phyloP scores from a whole-genome alignment of 2,329 filamentous ascomycete species.

The Metarhizium brunneum region DNA sequence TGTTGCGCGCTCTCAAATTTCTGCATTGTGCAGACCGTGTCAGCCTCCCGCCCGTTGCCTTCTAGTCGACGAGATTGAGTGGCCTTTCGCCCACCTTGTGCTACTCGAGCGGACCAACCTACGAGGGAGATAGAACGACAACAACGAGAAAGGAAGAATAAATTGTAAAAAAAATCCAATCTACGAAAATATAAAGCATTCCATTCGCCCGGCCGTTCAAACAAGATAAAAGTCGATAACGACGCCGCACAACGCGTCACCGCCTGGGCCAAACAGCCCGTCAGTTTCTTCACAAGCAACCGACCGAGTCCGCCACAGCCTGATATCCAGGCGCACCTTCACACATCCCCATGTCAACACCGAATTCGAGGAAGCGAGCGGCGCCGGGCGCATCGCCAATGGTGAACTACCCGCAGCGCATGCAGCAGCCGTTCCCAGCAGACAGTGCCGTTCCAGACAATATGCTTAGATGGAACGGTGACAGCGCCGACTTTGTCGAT shows the following conservation, averaged over 20 bases:
- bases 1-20: not conserved
- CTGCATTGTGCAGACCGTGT: not conserved
- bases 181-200: no score
- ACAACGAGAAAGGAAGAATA: not conserved
- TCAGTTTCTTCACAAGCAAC: not conserved
- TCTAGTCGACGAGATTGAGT: not conserved
- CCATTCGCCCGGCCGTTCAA: no score
- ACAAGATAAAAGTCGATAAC: no score
- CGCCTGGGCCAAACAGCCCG: not conserved
- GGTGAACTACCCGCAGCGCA: constrained; percentile 40
- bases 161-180: no score
- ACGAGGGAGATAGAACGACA: not conserved
- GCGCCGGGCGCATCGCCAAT: constrained; percentile 64
- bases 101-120: not conserved
- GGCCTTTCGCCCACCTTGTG: not conserved
- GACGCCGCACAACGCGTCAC: not conserved
- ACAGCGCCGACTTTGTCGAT: constrained; percentile 29
- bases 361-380: constrained; percentile 58
- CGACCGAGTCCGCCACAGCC: not conserved
- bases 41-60: not conserved
- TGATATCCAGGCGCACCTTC: not conserved
- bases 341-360: constrained; percentile 31
- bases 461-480: constrained; percentile 36
- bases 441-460: constrained; percentile 38
- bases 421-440: constrained; percentile 37